A percentile compares a stretch with the other conserved stretches of the same genome.
Conservation (phyloP, 2,329 filamentous ascomycete genomes). For the Cladosporium cucumerinum region DNA sequence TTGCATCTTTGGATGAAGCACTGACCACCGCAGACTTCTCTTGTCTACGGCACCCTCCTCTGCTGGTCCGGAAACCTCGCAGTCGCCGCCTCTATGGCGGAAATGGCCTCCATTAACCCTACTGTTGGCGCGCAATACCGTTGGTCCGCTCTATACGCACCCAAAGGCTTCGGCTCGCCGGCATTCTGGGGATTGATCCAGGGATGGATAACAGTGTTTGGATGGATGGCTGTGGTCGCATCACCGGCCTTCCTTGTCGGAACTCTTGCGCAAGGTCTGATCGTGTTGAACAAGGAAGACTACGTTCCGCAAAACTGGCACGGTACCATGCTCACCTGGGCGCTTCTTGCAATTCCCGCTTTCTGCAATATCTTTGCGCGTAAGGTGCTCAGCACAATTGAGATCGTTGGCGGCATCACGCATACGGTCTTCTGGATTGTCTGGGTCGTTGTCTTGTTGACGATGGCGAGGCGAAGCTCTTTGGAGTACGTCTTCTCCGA, state of each 20-base stretch:
- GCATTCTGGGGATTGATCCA: constrained; percentile 18
- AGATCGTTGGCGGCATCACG: constrained; percentile 32
- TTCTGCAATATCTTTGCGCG: constrained; percentile 34
- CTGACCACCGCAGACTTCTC: constrained; percentile 5
- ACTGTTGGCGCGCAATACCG: constrained; percentile 18
- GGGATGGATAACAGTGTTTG: constrained; percentile 37
- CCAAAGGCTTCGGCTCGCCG: not conserved
- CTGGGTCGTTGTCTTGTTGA: constrained; percentile 27
- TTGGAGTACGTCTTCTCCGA: constrained; percentile 34
- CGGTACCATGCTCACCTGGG: constrained; percentile 39
- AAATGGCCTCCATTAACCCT: constrained; percentile 20
- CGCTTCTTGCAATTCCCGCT: constrained; percentile 21
- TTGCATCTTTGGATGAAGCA: too few species aligned
- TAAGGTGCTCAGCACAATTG: constrained; percentile 33
- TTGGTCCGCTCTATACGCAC: constrained; percentile 17
- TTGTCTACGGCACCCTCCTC: constrained; percentile 16
- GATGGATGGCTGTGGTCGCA: constrained; percentile 38
- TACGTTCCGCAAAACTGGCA: constrained; percentile 42
- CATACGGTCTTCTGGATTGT: constrained; percentile 38
- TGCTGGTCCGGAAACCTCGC: constrained; percentile 4
- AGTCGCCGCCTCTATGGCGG: constrained; percentile 16
- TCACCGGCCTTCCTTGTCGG: constrained; percentile 34
- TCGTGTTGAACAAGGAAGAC: constrained; percentile 36
- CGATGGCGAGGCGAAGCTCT: constrained; percentile 34
- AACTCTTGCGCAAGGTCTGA: constrained; percentile 36